phyloP scores from a whole-genome alignment of 1,139 yeast genomes.

The Diutina scorzettiae region DNA sequence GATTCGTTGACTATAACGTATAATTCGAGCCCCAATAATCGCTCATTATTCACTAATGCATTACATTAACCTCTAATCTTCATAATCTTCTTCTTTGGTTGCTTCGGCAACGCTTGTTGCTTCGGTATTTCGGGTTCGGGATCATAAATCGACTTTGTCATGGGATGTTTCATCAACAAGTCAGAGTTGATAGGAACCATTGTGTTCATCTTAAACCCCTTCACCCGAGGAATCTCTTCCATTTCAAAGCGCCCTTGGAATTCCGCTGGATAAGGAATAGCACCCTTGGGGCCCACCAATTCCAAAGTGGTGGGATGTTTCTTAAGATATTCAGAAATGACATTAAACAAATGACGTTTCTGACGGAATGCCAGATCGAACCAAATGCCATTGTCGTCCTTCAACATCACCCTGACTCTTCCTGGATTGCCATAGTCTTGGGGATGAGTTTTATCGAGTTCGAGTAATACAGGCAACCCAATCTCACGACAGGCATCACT shows the following conservation, averaged over 20 bases:
- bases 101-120: slow-evolving; percentile 24
- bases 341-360: slow-evolving; percentile 56
- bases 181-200: slow-evolving; percentile 80
- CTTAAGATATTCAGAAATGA: slow-evolving; percentile 50
- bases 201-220: slow-evolving; percentile 75
- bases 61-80: slow-evolving; percentile 35
- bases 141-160: slow-evolving; percentile 61
- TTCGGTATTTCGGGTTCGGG: slow-evolving; percentile 32
- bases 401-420: slow-evolving; percentile 65
- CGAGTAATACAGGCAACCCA: slow-evolving; percentile 46
- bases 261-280: slow-evolving; percentile 54
- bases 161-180: slow-evolving; percentile 73
- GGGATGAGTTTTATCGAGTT: slow-evolving; percentile 83
- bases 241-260: slow-evolving; percentile 40
- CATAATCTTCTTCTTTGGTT: slow-evolving; percentile 42
- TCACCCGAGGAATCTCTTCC: slow-evolving; percentile 53
- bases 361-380: slow-evolving; percentile 30
- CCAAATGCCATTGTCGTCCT: slow-evolving; percentile 28
- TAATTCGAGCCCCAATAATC: no score
- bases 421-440: slow-evolving; percentile 98
- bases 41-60: no score
- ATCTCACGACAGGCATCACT: slow-evolving; percentile 48
- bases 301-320: slow-evolving; percentile 60
- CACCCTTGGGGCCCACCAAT: slow-evolving; percentile 39
- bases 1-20: no score